Evolutionary conservation across 495 filamentous ascomycete species (phyloP).

Genomic region (Aspergillus funiculosus): DNA sequence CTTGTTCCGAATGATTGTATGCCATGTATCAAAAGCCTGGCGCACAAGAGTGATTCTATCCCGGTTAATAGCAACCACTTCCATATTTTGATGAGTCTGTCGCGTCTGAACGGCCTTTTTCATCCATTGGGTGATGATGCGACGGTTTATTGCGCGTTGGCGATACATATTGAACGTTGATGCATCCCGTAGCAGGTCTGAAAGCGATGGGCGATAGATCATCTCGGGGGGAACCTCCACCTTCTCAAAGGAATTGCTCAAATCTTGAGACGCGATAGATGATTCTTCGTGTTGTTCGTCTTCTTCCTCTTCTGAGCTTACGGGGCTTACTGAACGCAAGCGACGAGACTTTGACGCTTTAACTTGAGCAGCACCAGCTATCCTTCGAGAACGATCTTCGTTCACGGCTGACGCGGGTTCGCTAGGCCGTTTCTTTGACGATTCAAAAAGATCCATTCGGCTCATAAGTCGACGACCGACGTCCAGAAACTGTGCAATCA

Average conservation of each 20-base stretch:
- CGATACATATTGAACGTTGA: conserved; percentile 53
- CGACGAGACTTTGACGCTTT: conserved; percentile 5
- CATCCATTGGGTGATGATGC: conserved; percentile 49
- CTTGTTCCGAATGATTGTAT: conserved; percentile 40
- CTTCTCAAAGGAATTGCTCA: conserved; percentile 27
- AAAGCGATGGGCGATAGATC: conserved; percentile 48
- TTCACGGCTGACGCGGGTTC: conserved; percentile 31
- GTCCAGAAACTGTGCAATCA: conserved; percentile 43
- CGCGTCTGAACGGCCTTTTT: conserved; percentile 43
- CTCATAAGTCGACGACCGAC: conserved; percentile 39
- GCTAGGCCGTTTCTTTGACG: conserved; percentile 18
- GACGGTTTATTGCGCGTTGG: conserved; percentile 42
- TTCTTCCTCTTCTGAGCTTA: conserved; percentile 20
- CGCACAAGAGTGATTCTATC: conserved; percentile 50
- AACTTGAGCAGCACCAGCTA: conserved; percentile 18
- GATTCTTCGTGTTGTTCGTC: conserved; percentile 17
- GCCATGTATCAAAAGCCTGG: conserved; percentile 57
- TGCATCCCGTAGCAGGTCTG: conserved; percentile 53
- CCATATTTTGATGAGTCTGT: conserved; percentile 42
- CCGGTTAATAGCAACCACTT: conserved; percentile 42
- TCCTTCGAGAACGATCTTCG: conserved; percentile 33
- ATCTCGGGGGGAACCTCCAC: conserved; percentile 33
- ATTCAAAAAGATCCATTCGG: conserved; percentile 28
- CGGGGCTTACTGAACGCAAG: conserved; percentile 17
- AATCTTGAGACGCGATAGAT: conserved; percentile 21